Conservation (phyloP, 495 filamentous ascomycete genomes). For the Lindgomyces ingoldianus region DNA sequence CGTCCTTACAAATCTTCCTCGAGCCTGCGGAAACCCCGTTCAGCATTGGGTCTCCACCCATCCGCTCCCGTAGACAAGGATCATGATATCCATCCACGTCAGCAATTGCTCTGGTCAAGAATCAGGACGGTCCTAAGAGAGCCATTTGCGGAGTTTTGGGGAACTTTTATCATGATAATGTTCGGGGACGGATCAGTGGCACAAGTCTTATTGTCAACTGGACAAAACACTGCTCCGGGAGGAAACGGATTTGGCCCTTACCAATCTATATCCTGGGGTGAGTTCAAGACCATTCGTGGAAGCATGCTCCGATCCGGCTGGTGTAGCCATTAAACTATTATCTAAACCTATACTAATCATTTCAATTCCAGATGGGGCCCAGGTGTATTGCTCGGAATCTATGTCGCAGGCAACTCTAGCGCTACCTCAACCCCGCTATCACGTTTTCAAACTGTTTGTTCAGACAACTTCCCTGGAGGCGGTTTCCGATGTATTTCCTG, state of each 20-base stretch:
- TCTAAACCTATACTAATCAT: background rate
- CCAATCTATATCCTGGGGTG: conserved; percentile 62
- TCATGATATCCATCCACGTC: conserved; percentile 33
- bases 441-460: conserved; percentile 65
- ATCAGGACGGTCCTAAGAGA: conserved; percentile 53
- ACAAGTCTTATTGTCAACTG: conserved; percentile 57
- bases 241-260: conserved; percentile 54
- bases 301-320: no score
- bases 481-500: conserved; percentile 43
- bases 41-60: conserved; percentile 20
- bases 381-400: conserved; percentile 69
- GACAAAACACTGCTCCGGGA: conserved; percentile 40
- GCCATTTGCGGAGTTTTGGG: conserved; percentile 65
- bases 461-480: conserved; percentile 62
- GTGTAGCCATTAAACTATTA: no score
- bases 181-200: conserved; percentile 66
- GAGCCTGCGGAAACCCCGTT: conserved; percentile 10
- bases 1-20: background rate
- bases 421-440: conserved; percentile 67
- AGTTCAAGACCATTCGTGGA: conserved; percentile 43
- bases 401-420: conserved; percentile 59
- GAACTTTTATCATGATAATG: conserved; percentile 62
- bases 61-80: conserved; percentile 20
- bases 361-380: conserved; percentile 45
- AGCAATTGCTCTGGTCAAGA: conserved; percentile 52